phyloP scores from a whole-genome alignment of 2,329 filamentous ascomycete species.

The Aureobasidium melanogenum region DNA sequence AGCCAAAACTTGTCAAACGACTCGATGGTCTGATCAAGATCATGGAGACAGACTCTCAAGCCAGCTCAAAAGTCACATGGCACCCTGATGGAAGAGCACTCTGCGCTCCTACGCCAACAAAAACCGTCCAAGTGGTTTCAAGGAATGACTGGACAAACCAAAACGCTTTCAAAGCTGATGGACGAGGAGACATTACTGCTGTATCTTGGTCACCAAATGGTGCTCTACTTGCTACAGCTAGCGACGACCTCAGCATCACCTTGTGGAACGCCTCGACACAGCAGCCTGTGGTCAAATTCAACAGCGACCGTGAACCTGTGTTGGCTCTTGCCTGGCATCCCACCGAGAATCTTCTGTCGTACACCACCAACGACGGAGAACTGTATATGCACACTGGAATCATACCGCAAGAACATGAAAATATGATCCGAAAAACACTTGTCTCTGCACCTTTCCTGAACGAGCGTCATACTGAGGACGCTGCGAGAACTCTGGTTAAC shows the following conservation, averaged over 20 bases:
- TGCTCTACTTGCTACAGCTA: constrained; percentile 63
- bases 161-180: constrained; percentile 66
- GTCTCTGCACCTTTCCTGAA: constrained; percentile 83
- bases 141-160: constrained; percentile 84
- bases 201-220: constrained; percentile 93
- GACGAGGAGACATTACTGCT: constrained; percentile 76
- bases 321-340: constrained; percentile 88
- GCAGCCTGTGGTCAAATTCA: constrained; percentile 65
- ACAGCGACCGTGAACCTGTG: constrained; percentile 64
- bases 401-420: constrained; percentile 42
- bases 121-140: constrained; percentile 83
- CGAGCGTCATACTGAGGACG: constrained; percentile 63
- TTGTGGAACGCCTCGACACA: constrained; percentile 91
- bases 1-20: constrained; percentile 73
- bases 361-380: constrained; percentile 87
- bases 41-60: constrained; percentile 67
- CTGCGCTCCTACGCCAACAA: constrained; percentile 68
- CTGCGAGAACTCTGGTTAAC: constrained; percentile 48
- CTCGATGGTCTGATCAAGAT: constrained; percentile 78
- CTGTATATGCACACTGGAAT: constrained; percentile 78
- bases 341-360: constrained; percentile 76
- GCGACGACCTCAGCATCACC: constrained; percentile 53
- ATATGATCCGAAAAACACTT: constrained; percentile 41
- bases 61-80: constrained; percentile 70
- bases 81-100: constrained; percentile 92